Evolutionary conservation across 306 rosid genomes (phyloP).

Genomic region (Urtica urens): DNA sequence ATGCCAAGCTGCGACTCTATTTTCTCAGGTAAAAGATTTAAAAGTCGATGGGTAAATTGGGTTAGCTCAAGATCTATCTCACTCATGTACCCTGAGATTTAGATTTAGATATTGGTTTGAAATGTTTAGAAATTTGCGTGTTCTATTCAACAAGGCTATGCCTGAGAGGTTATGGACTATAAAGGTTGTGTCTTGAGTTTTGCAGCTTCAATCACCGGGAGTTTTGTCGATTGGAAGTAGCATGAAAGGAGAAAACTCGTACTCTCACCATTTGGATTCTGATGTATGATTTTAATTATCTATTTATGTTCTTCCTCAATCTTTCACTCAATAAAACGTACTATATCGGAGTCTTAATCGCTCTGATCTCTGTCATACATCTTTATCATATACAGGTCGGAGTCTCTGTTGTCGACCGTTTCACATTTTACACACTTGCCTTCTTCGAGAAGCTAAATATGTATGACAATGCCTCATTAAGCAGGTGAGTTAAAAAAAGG

Average conservation of each 20-base stretch:
- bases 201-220: slow-evolving; percentile 93
- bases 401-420: slow-evolving; percentile 94
- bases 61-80: slow-evolving; percentile 11
- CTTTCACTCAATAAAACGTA: too few species aligned
- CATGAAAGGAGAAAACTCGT: slow-evolving; percentile 95
- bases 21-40: slow-evolving; percentile 99
- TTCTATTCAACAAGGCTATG: neutral
- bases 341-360: too few species aligned
- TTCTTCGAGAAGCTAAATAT: slow-evolving; percentile 89
- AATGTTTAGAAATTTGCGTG: neutral
- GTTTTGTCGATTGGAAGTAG: slow-evolving; percentile 97
- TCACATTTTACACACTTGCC: slow-evolving; percentile 82
- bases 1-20: slow-evolving; percentile 93
- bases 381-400: slow-evolving; percentile 53
- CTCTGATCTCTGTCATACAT: slow-evolving; percentile 5
- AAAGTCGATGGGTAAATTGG: too few species aligned
- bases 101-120: too few species aligned
- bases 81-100: too few species aligned
- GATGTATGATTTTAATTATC: slow-evolving; percentile 48
- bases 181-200: slow-evolving; percentile 22
- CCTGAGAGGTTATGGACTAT: too few species aligned
- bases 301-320: neutral
- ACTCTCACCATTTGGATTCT: slow-evolving; percentile 94
- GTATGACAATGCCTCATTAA: slow-evolving; percentile 85
- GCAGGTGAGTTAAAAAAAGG: slow-evolving; percentile 38